Base-by-base conservation (phyloP, 208 protist species). In the Leishmania gerbilli region DNA sequence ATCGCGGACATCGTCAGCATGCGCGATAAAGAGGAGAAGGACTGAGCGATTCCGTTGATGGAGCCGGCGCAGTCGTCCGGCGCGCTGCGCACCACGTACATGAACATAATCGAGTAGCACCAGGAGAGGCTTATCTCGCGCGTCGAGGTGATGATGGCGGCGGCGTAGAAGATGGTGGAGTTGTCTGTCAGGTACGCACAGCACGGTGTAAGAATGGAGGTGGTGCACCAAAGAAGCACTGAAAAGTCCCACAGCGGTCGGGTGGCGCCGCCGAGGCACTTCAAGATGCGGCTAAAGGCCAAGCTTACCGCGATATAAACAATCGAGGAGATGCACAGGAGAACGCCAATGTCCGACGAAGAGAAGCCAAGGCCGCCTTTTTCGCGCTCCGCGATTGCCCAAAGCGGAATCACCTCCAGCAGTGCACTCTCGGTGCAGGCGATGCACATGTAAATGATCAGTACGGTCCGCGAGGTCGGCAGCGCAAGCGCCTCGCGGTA, bases 401-500 rank as follows among this genome's bases (percentile, higher is more conserved):
- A 93, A 51, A 96, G 83, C 27, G 88, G 88, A 64, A 96, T 79
- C 37, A 89, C 80, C 64, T 94, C 89, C 21, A 78, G 64, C 65
- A 92, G 84, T 27, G 79, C 80, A 74, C 91, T 90, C 65, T 95
- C 91, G 2, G 82, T 85, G 3, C 76, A 88, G 34, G 68, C 79
- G 27, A 96, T 77, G 24, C 91, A 72, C 93, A 94, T 95, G 83
- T 93, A 95, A 37, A 90, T 37, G 8, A 96, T 64, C 56, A 91
- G 79, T 45, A 86, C 81, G 65, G 76, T 87, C 27, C 92, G 80
- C 34, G 92, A 88, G 11, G 51, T 84, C 1, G 81, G 72, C 53
- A 85, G 51, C 21, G n/a, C 49, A 71, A 93, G 92, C 1, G 87
- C 80, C 71, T 93, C 83, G 21, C 76, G 79, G 83, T 93, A 95